phyloP scores from a whole-genome alignment of 2,329 filamentous ascomycete genomes.

The Mycocentrospora acerina region DNA sequence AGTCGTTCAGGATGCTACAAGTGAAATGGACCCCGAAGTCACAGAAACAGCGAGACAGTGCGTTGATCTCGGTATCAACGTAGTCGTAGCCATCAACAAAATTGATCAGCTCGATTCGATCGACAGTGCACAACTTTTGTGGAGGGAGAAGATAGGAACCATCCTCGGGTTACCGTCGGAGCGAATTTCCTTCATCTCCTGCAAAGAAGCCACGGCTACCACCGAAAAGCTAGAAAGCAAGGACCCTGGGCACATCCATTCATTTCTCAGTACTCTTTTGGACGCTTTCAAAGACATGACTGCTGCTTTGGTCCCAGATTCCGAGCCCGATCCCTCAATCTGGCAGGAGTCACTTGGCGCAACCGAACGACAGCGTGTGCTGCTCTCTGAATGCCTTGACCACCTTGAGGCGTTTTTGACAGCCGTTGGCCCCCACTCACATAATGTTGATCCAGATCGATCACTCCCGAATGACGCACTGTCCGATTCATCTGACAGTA shows the following conservation, averaged over 20 bases:
- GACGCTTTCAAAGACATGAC: constrained; percentile 71
- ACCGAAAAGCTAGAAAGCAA: neutral
- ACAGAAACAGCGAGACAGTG: constrained; percentile 55
- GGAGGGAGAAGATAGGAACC: constrained; percentile 24
- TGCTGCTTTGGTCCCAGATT: constrained; percentile 46
- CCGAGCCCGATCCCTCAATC: constrained; percentile 60
- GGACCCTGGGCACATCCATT: constrained; percentile 67
- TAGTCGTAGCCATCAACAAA: constrained; percentile 65
- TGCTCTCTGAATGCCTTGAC: constrained; percentile 70
- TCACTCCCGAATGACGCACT: constrained; percentile 1
- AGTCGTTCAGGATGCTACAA: constrained; percentile 65
- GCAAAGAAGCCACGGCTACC: constrained; percentile 56
- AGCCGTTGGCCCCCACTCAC: constrained; percentile 48
- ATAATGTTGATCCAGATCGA: neutral
- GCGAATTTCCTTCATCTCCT: constrained; percentile 69
- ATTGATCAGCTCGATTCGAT: constrained; percentile 53
- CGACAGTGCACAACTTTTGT: constrained; percentile 8
- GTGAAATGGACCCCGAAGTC: constrained; percentile 68
- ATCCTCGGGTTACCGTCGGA: constrained; percentile 32
- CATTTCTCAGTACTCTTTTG: constrained; percentile 68
- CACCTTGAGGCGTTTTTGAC: constrained; percentile 73
- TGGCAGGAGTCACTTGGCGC: constrained; percentile 86
- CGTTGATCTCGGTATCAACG: constrained; percentile 50
- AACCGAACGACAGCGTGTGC: constrained; percentile 82
- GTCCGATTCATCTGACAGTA: constrained; percentile 1